These are phyloP conservation scores for Puccinia triticina DNA, from an alignment of 1,284 basidiomycete genomes.

Conservation along the genomic window DNA sequence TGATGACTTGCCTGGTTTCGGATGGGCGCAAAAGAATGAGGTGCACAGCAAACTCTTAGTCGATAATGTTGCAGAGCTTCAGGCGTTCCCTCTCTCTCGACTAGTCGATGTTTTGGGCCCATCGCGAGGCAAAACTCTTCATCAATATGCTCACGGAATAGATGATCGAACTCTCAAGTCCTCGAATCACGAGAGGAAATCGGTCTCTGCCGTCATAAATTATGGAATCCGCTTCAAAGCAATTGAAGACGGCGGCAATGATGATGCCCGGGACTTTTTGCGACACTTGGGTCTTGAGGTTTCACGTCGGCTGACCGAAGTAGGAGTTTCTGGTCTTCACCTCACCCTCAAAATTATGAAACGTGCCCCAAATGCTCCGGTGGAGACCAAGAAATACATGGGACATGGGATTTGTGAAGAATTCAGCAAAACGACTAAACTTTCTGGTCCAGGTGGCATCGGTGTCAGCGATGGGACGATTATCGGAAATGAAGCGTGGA, in stretches of 20 bases:
- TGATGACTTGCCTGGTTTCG: conserved; percentile 84
- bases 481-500: conserved; percentile 79
- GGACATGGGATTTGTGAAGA: conserved; percentile 87
- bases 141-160: conserved; percentile 12
- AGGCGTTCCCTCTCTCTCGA: conserved; percentile 52
- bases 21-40: conserved; percentile 64
- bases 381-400: conserved; percentile 94
- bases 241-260: conserved; percentile 65
- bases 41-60: conserved; percentile 72
- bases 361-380: conserved; percentile 79
- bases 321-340: conserved; percentile 71
- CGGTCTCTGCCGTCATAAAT: conserved; percentile 54
- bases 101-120: conserved; percentile 34
- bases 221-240: conserved; percentile 93
- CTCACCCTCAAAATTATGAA: conserved; percentile 87
- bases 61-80: conserved; percentile 76
- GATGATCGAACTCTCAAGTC: conserved; percentile 3
- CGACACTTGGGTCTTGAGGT: conserved; percentile 75
- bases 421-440: conserved; percentile 73
- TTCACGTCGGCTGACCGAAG: conserved; percentile 69
- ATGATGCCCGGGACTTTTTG: conserved; percentile 72
- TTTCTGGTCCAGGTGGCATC: conserved; percentile 67
- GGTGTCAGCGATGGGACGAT: conserved; percentile 73
- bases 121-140: conserved; percentile 30
- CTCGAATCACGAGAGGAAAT: conserved; percentile 53